Percentiles rank a stretch among this genome's conserved stretches.
These are phyloP conservation scores for Secale cereale DNA, from an alignment of 176 grass and related monocot species.

Conservation along the genomic window DNA sequence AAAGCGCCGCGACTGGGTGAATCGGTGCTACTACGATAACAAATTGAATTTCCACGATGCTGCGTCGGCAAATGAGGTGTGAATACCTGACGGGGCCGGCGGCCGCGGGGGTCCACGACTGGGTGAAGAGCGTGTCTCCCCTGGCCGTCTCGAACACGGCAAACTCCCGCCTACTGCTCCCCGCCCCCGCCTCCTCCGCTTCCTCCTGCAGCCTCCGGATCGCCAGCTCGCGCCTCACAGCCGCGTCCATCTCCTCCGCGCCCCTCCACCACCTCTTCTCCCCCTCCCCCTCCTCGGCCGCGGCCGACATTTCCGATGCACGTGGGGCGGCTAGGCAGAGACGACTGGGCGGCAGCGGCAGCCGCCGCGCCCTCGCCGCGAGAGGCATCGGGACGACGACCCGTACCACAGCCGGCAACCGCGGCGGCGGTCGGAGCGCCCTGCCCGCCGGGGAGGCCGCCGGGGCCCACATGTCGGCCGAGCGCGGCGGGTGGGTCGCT, in stretches of 20 bases:
- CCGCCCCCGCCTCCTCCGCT: constrained; percentile 28
- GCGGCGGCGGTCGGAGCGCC: background rate
- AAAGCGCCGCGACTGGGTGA: background rate
- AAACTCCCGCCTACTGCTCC: constrained; percentile 51
- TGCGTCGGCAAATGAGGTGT: background rate
- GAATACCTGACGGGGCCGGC: constrained; percentile 34
- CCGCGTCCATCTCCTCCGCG: constrained; percentile 46
- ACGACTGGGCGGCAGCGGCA: background rate
- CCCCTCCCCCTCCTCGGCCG: constrained; percentile 16
- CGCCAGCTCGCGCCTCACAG: constrained; percentile 53
- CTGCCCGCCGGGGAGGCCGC: constrained; percentile 16
- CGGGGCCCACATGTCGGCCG: constrained; percentile 45
- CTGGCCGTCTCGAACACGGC: constrained; percentile 61
- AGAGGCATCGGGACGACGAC: background rate
- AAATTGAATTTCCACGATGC: background rate
- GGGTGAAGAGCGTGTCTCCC: constrained; percentile 79
- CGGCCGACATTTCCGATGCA: constrained; percentile 32
- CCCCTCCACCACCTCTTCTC: constrained; percentile 12
- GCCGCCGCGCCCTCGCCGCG: background rate
- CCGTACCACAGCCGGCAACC: background rate
- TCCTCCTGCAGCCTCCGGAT: constrained; percentile 54
- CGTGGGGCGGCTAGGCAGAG: constrained; percentile 30
- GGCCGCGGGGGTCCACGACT: constrained; percentile 72
- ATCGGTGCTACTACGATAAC: background rate
- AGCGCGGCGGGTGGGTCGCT: background rate